phyloP scores from a whole-genome alignment of 2,329 filamentous ascomycete species.

The Epichloe bromicola region DNA sequence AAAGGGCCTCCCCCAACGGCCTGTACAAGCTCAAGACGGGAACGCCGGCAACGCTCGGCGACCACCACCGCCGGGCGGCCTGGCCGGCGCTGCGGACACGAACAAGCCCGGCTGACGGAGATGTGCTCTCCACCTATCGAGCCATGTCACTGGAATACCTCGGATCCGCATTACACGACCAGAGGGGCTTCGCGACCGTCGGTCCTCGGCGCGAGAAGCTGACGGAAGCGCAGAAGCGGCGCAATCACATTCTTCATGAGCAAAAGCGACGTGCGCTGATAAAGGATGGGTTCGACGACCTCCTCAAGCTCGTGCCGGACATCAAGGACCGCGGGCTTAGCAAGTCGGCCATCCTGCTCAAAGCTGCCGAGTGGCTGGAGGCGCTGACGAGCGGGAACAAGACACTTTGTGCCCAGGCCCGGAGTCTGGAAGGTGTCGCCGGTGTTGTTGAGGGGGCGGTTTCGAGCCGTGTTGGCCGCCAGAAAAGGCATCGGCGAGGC shows the following conservation, averaged over 20 bases:
- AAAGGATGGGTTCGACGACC: slow-evolving; percentile 1
- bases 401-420: not conserved
- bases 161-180: not conserved
- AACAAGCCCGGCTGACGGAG: not conserved
- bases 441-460: too few relatives aligned
- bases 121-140: not conserved
- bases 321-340: not conserved
- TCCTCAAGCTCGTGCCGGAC: not conserved
- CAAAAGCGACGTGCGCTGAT: slow-evolving; percentile 3
- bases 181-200: not conserved
- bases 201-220: not conserved
- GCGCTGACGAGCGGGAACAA: not conserved
- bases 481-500: not conserved
- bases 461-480: not conserved
- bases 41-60: not conserved
- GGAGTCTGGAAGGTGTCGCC: not conserved
- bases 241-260: slow-evolving; percentile 3
- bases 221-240: slow-evolving; percentile 1
- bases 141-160: not conserved
- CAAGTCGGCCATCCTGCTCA: slow-evolving; percentile 1
- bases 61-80: not conserved
- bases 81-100: not conserved
- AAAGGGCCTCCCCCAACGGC: not conserved
- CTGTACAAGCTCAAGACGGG: not conserved
- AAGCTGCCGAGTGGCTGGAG: slow-evolving; percentile 1